Percentiles rank a stretch among this genome's conserved stretches.
Evolutionary conservation across 257 asterid genomes (phyloP).

Genomic region (Osmanthus fragrans): DNA sequence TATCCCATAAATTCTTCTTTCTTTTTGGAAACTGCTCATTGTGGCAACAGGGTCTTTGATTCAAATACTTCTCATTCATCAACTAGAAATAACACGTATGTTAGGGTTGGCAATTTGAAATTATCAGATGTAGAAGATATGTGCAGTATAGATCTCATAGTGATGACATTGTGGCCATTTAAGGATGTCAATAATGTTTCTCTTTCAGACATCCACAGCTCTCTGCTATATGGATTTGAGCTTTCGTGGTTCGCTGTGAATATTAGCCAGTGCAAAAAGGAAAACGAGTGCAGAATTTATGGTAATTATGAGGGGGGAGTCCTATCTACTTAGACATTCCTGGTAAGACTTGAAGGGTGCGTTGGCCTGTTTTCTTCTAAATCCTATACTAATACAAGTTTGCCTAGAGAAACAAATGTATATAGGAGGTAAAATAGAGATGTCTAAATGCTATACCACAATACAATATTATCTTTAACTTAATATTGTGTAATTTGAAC

Average conservation of each 20-base stretch:
- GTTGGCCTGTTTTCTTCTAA: too few relatives aligned
- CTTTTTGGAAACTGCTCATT: neutral
- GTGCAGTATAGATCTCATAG: constrained; percentile 17
- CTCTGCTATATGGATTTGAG: constrained; percentile 33
- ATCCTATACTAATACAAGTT: too few relatives aligned
- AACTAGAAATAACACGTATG: constrained; percentile 9
- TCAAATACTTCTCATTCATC: neutral
- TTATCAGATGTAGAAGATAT: neutral
- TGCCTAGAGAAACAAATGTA: too few relatives aligned
- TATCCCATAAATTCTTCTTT: too few relatives aligned
- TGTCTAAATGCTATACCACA: too few relatives aligned
- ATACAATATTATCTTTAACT: too few relatives aligned
- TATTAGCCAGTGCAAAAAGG: neutral
- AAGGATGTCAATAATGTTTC: neutral
- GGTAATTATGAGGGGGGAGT: neutral
- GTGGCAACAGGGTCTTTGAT: neutral
- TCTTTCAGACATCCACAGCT: constrained; percentile 23
- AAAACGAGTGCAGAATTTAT: neutral
- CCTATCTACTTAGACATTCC: too few relatives aligned
- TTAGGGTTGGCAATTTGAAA: constrained; percentile 21
- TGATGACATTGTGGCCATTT: constrained; percentile 13
- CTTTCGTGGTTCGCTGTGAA: constrained; percentile 19
- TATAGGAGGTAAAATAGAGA: too few relatives aligned
- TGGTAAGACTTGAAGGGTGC: too few relatives aligned
- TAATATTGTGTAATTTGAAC: too few relatives aligned